phyloP scores from a whole-genome alignment of 148 eudicot genomes.

The Simmondsia chinensis region DNA sequence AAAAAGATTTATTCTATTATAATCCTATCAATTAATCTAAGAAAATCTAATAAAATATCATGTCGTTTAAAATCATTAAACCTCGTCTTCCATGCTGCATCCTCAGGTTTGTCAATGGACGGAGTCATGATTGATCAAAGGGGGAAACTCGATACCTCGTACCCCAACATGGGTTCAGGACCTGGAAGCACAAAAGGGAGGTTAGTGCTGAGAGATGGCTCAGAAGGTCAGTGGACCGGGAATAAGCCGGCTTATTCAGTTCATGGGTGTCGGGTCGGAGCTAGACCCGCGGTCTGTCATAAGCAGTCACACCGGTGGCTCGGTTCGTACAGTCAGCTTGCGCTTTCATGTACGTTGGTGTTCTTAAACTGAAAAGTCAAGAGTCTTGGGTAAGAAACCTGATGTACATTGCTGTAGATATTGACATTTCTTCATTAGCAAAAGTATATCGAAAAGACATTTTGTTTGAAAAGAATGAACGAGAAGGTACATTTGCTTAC shows the following conservation, averaged over 20 bases:
- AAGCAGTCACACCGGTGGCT: slow-evolving; percentile 38
- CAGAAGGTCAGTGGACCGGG: slow-evolving; percentile 20
- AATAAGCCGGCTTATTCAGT: slow-evolving; percentile 20
- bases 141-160: slow-evolving; percentile 4
- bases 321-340: slow-evolving; percentile 29
- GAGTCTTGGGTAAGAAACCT: not conserved
- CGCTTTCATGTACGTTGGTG: slow-evolving; percentile 33
- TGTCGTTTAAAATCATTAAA: too few relatives aligned
- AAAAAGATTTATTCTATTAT: too few relatives aligned
- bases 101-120: too few relatives aligned
- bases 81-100: too few relatives aligned
- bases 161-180: slow-evolving; percentile 16
- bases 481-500: too few relatives aligned
- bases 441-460: too few relatives aligned
- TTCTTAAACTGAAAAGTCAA: slow-evolving; percentile 35
- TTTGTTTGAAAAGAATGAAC: too few relatives aligned
- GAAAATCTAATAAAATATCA: too few relatives aligned
- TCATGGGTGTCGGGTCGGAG: slow-evolving; percentile 32
- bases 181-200: slow-evolving; percentile 21
- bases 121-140: slow-evolving; percentile 1
- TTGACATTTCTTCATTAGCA: not conserved
- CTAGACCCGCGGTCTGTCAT: slow-evolving; percentile 22
- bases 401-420: slow-evolving; percentile 17
- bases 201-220: slow-evolving; percentile 32
- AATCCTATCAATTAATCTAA: too few relatives aligned